phyloP scores from a whole-genome alignment of 345 rosid genomes.

The Eucalyptus curtisii region DNA sequence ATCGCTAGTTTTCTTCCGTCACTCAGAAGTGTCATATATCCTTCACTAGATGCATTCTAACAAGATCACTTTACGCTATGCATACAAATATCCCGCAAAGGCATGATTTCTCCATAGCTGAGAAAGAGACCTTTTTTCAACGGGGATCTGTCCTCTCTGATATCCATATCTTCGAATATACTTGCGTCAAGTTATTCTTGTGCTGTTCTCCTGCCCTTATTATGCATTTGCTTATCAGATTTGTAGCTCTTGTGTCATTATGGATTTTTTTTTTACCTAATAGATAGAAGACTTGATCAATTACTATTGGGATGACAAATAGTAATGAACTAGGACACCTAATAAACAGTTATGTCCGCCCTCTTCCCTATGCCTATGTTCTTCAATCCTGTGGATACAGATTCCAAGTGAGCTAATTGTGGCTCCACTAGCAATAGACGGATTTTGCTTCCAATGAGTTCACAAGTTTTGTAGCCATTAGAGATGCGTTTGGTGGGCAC shows the following conservation, averaged over 20 bases:
- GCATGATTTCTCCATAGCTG: slow-evolving; percentile 75
- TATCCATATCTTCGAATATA: not conserved
- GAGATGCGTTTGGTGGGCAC: no score
- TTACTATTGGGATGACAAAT: not conserved
- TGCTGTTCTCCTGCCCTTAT: not conserved
- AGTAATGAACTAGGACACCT: not conserved
- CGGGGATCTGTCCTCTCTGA: slow-evolving; percentile 26
- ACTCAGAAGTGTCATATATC: not conserved
- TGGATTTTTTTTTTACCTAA: not conserved
- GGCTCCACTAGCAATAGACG: not conserved
- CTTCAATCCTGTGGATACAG: not conserved
- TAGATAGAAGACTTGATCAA: not conserved
- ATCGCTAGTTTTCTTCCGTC: not conserved
- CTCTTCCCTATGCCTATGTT: not conserved
- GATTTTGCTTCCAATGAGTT: not conserved
- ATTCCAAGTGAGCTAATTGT: not conserved
- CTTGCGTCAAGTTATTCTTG: not conserved
- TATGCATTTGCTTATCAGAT: not conserved
- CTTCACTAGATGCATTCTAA: not conserved
- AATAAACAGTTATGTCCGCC: not conserved
- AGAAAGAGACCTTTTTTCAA: slow-evolving; percentile 68
- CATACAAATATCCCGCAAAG: slow-evolving; percentile 22
- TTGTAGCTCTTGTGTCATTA: not conserved
- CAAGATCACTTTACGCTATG: not conserved
- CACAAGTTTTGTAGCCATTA: not conserved